These are phyloP conservation scores for Globisporangium iwayamae DNA, from an alignment of 352 stramenopile genomes.

Conservation along the genomic window DNA sequence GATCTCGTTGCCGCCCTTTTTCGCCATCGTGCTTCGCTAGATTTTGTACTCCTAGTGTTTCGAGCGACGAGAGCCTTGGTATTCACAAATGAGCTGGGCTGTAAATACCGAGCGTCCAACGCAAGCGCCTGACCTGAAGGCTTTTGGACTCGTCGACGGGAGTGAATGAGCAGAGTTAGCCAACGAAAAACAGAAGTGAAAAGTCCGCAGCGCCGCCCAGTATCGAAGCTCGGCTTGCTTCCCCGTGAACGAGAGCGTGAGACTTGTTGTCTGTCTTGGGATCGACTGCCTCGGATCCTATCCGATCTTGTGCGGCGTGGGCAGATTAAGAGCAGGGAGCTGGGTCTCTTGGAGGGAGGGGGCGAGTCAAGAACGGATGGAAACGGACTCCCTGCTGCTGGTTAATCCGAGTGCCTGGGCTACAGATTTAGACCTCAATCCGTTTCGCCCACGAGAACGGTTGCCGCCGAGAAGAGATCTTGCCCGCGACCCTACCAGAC, in stretches of 20 bases:
- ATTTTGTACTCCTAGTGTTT: neutral
- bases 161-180: neutral
- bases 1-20: conserved; percentile 72
- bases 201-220: neutral
- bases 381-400: neutral
- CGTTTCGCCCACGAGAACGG: neutral
- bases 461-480: neutral
- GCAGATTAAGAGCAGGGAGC: no score
- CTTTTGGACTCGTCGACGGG: neutral
- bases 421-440: neutral
- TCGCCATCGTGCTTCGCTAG: conserved; percentile 34
- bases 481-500: neutral
- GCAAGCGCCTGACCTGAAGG: no score
- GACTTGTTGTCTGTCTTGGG: neutral
- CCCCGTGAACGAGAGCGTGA: neutral
- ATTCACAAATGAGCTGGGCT: neutral
- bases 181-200: conserved; percentile 11
- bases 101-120: no score
- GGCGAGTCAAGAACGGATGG: neutral
- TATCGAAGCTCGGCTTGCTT: neutral
- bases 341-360: neutral
- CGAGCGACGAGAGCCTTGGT: neutral
- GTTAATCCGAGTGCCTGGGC: neutral
- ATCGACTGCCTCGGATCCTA: conserved; percentile 1
- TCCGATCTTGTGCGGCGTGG: neutral